phyloP scores from a whole-genome alignment of 306 rosid species.

The Pyrus communis region DNA sequence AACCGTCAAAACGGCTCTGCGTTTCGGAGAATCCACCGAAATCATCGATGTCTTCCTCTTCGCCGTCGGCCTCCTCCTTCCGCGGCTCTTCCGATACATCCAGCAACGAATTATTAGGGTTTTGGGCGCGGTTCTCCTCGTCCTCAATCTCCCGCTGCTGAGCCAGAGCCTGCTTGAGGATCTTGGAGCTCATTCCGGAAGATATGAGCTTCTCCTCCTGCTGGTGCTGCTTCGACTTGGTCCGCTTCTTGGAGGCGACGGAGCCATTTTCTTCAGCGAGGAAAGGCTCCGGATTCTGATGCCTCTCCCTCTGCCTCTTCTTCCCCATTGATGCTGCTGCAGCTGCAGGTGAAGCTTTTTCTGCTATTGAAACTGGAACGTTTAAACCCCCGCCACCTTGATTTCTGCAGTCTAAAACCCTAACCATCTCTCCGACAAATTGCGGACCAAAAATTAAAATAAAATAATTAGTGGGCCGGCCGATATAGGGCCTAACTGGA shows the following conservation, averaged over 20 bases:
- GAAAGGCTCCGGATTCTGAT: constrained; percentile 75
- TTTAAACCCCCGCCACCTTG: background rate
- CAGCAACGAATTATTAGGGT: constrained; percentile 20
- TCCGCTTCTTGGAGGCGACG: constrained; percentile 36
- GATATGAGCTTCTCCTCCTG: constrained; percentile 45
- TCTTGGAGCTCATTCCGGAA: constrained; percentile 61
- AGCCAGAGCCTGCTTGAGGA: constrained; percentile 63
- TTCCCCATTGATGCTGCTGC: constrained; percentile 42
- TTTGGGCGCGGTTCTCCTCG: constrained; percentile 25
- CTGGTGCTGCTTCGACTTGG: constrained; percentile 58
- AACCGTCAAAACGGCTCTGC: constrained; percentile 34
- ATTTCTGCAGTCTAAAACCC: background rate
- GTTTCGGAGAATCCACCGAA: constrained; percentile 61
- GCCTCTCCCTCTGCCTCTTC: constrained; percentile 62
- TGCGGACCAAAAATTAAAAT: background rate
- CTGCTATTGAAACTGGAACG: no score
- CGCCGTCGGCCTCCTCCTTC: constrained; percentile 18
- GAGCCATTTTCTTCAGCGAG: constrained; percentile 34
- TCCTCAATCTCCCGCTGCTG: constrained; percentile 64
- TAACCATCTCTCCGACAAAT: background rate
- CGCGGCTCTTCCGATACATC: constrained; percentile 7
- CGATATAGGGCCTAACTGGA: background rate
- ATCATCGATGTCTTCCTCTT: constrained; percentile 46
- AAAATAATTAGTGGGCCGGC: background rate
- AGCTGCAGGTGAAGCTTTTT: background rate